A percentile compares a stretch with the other conserved stretches of the same genome.
Evolutionary conservation across 148 eudicot genomes (phyloP).

Genomic region (Rhododendron molle): DNA sequence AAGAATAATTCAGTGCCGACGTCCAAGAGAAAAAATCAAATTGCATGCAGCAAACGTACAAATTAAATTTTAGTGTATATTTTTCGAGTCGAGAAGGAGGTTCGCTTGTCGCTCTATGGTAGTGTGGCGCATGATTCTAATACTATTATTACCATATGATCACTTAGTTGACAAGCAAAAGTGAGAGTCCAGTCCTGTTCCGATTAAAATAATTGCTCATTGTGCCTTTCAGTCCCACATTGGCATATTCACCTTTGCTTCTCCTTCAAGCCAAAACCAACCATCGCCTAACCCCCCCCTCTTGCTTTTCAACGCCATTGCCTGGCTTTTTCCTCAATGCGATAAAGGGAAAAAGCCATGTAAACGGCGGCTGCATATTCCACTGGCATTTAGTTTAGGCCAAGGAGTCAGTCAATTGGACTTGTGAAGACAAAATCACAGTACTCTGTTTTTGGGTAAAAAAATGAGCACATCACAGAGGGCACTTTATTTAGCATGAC

Average conservation of each 20-base stretch:
- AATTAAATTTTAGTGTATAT: too few relatives aligned
- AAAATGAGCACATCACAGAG: neutral
- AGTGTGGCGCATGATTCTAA: too few relatives aligned
- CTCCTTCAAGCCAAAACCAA: slow-evolving; percentile 17
- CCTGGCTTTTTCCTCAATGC: neutral
- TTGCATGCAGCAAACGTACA: too few relatives aligned
- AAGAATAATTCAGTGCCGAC: too few relatives aligned
- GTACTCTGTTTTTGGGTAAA: neutral
- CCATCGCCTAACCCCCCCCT: neutral
- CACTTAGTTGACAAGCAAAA: slow-evolving; percentile 21
- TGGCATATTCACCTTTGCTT: slow-evolving; percentile 11
- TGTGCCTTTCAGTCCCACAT: slow-evolving; percentile 6
- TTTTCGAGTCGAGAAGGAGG: too few relatives aligned
- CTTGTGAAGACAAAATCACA: neutral
- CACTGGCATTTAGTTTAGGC: neutral
- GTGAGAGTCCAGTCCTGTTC: neutral
- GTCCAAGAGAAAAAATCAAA: too few relatives aligned
- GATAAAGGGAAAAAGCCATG: neutral
- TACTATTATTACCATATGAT: neutral
- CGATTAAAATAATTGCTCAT: neutral
- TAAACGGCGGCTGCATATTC: neutral
- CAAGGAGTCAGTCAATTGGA: neutral
- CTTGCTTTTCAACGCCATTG: slow-evolving; percentile 9
- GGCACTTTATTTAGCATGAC: neutral
- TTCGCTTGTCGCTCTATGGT: too few relatives aligned